Base-by-base conservation (phyloP, 768 basidiomycete genomes). In the Psilocybe cyanescens region DNA sequence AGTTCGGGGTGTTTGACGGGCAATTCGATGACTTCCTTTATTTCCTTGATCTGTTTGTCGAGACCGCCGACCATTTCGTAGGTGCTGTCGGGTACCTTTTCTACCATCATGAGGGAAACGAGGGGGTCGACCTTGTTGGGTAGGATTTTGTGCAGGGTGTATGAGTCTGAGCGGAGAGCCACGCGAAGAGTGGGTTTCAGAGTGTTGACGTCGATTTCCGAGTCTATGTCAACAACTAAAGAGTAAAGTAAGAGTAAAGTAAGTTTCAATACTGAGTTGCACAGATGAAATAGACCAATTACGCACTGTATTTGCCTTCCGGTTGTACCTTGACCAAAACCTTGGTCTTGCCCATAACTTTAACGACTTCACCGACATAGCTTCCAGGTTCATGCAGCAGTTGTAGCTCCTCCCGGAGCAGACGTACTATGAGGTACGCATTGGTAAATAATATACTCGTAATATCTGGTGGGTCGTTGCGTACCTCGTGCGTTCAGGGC, bases 61-160 rank as follows among this genome's bases (percentile, higher is more conserved):
- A 99, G 85, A 67, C 97, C 97, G 19, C 97, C 97, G 62, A 99
- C 97, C 96, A 99, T 98, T 77, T 99, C 97, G 78, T 99, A 99
- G 31, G 97, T 99, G 76, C 92, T 95, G 75, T 99, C 97, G 0
- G 97, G 97, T 0, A 99, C 97, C 75, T 99, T 99, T 78, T 99
- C 97, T 9, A 99, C 97, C 96, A 99, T 98, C 97, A 99, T 99
- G 64, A 99, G 86, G 17, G 95, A 97, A 31, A 99, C 96, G 44
- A 99, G 88, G 3, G 97, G 97, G 75, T 98, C 97, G 69, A 98
- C 92, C 79, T 99, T 98, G 81, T 95, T 97, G 0, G 95, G 95
- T 0, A 99, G 81, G 68, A 99, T 92, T 75, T 94, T 95, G 84
- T 99, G 97, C 64, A 99, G 91, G 49, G 93, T 93, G 76, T 99